Conservation (phyloP, 2,329 filamentous ascomycete genomes). For the Plectosphaerella plurivora region DNA sequence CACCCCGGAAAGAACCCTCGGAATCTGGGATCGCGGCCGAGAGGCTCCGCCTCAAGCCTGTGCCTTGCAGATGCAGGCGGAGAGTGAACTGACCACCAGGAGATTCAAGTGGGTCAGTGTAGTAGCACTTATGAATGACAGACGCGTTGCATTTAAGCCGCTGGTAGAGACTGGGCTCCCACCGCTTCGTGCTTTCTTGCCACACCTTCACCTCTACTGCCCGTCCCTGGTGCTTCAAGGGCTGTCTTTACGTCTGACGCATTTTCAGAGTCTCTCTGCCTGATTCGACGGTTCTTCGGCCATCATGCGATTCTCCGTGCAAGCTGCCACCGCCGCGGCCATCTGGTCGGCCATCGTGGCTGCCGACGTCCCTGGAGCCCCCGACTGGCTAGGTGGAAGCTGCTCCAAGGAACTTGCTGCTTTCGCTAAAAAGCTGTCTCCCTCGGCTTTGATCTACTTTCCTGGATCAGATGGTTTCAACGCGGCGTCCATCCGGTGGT, state of each 20-base stretch:
- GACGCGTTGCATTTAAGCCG: not conserved
- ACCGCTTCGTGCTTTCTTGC: not conserved
- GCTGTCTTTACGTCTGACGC: too few relatives aligned
- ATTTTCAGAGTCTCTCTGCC: slow-evolving; percentile 3
- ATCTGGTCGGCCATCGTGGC: slow-evolving; percentile 18
- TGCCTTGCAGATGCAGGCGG: not conserved
- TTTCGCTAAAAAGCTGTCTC: slow-evolving; percentile 28
- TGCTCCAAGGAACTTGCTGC: slow-evolving; percentile 14
- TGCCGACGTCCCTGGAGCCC: slow-evolving; percentile 10
- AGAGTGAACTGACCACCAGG: not conserved
- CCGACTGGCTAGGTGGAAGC: slow-evolving; percentile 8
- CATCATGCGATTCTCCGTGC: slow-evolving; percentile 8
- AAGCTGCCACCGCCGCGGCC: slow-evolving; percentile 19
- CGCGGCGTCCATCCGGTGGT: slow-evolving; percentile 38
- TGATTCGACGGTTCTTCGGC: not conserved
- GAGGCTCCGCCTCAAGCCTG: not conserved
- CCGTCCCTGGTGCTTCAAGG: too few relatives aligned
- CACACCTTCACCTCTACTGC: not conserved
- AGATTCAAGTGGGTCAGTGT: not conserved
- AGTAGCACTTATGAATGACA: not conserved
- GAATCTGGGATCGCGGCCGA: not conserved
- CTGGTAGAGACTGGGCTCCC: not conserved
- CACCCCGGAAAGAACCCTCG: not conserved
- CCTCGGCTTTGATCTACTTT: slow-evolving; percentile 32
- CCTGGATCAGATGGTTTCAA: slow-evolving; percentile 35